phyloP scores from a whole-genome alignment of 169 alveolate species.

The Perkinsus marinus region DNA sequence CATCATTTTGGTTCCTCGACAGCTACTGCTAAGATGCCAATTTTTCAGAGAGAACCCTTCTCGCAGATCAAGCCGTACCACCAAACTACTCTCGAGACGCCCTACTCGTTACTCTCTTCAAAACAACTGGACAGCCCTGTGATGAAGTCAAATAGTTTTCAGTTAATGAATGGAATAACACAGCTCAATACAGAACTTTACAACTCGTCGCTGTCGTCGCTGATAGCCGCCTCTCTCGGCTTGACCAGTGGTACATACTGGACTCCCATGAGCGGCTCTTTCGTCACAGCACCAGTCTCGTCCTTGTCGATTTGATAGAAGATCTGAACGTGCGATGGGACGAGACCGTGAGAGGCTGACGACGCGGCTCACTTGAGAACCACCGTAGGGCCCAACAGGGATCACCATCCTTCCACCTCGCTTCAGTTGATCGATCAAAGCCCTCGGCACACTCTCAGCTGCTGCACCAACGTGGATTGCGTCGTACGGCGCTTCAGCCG shows the following conservation, averaged over 20 bases:
- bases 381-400: conserved; percentile 52
- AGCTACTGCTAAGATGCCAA: too few relatives aligned
- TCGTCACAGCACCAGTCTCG: conserved; percentile 23
- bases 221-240: neutral
- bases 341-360: neutral
- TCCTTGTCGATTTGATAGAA: conserved; percentile 36
- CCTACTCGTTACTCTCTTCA: too few relatives aligned
- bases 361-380: neutral
- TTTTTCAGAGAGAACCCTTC: too few relatives aligned
- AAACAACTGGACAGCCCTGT: too few relatives aligned
- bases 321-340: neutral
- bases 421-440: conserved; percentile 49
- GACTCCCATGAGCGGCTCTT: conserved; percentile 21
- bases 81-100: too few relatives aligned
- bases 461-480: conserved; percentile 76
- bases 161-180: too few relatives aligned
- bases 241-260: conserved; percentile 30
- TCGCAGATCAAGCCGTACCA: too few relatives aligned
- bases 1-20: too few relatives aligned
- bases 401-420: conserved; percentile 63
- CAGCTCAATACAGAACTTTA: neutral
- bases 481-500: conserved; percentile 54
- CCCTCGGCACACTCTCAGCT: conserved; percentile 45
- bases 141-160: too few relatives aligned
- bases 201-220: neutral